Base-by-base conservation (phyloP, 73 alveolate genomes). In the Urostyla sp. region DNA sequence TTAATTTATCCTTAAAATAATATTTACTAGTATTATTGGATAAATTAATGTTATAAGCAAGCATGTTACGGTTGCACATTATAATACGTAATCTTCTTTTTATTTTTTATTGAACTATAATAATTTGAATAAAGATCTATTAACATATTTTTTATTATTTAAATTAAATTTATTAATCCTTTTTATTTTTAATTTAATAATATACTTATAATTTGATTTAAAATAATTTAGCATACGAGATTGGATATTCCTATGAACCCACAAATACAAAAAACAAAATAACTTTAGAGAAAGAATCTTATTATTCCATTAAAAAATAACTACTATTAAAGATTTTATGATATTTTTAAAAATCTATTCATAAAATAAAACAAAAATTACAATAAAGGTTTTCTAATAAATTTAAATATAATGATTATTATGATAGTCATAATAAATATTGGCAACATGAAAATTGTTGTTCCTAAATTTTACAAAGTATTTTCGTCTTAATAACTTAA, bases 241-340 rank as follows among this genome's bases (percentile, higher is more conserved):
- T 45, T 18, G 27, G 13, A 30, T 8, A 66, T 15, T 18, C 40
- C 44, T 8, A 66, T 35, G 28, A 38, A 31, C 6, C 63, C 6
- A 61, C 40, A 31, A 40, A 66, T 66, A 44, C 51, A 30, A 23
- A 38, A 66, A 27, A 40, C 63, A 18, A 66, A 21, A 66, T 66
- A 66, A 1, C 80, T 61, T 66, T 66, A 59, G 20, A 66, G 63
- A 3, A 66, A 7, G 18, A 66, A 10, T 16, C 80, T 37, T 10
- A 66, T 2, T n/a, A 66, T 2, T 20, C 34, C 6, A 44, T 66
- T 66, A 26, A 11, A 66, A 66, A 66, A 66, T n/a, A n/a, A n/a
- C n/a, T n/a, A n/a, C n/a, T n/a, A n/a, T n/a, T n/a, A n/a, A n/a
- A n/a, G n/a, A n/a, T n/a, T n/a, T n/a, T n/a, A n/a, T n/a, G n/a